phyloP scores from a whole-genome alignment of 805 yeast genomes.

The Starmerella davenportii region DNA sequence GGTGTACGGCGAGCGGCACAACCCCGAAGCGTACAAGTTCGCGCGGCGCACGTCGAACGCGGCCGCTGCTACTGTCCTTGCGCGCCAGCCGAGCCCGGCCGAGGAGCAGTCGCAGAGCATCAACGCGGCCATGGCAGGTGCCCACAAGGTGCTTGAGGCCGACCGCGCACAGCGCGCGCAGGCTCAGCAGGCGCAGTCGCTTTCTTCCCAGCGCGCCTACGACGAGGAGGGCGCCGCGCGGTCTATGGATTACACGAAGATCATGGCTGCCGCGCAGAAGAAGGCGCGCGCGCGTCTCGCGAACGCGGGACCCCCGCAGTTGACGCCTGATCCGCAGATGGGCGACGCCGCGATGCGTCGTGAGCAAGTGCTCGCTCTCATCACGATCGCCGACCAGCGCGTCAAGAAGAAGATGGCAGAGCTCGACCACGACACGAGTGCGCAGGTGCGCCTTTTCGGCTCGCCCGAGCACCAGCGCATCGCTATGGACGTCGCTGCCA shows the following conservation, averaged over 20 bases:
- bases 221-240: not conserved
- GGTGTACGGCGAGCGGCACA: constrained; percentile 21
- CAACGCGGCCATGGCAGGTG: not conserved
- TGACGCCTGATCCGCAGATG: constrained; percentile 12
- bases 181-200: not conserved
- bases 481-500: constrained; percentile 64
- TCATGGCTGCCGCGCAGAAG: constrained; percentile 21
- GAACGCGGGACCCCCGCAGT: constrained; percentile 14
- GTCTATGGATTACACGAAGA: constrained; percentile 15
- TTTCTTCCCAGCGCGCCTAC: not conserved
- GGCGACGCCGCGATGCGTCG: constrained; percentile 17
- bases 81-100: not conserved
- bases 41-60: constrained; percentile 2
- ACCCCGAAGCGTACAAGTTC: constrained; percentile 24
- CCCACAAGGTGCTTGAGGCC: not conserved
- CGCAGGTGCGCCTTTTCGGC: constrained; percentile 23
- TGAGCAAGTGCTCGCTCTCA: constrained; percentile 17
- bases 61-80: not conserved
- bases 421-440: constrained; percentile 28
- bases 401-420: constrained; percentile 22
- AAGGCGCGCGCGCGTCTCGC: constrained; percentile 18
- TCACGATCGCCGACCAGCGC: constrained; percentile 18
- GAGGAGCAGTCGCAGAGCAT: not conserved
- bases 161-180: not conserved
- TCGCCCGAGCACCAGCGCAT: constrained; percentile 46